Evolutionary conservation across 2,329 filamentous ascomycete genomes (phyloP).

Genomic region (Thelonectria blattea): DNA sequence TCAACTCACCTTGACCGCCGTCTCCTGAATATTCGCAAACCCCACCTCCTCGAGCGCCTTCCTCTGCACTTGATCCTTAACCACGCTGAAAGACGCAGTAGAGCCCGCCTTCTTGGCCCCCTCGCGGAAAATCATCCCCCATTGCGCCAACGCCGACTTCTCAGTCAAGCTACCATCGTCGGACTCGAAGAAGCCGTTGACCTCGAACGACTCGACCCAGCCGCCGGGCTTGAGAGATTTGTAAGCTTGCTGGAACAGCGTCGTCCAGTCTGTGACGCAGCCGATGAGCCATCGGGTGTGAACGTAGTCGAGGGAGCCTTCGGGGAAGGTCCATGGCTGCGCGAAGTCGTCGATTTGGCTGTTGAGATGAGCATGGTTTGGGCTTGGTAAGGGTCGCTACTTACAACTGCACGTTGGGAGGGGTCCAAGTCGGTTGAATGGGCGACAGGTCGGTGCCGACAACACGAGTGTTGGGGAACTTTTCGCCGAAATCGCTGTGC

Average conservation of each 20-base stretch:
- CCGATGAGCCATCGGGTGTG: not conserved
- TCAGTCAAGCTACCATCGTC: not conserved
- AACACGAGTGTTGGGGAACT: constrained; percentile 62
- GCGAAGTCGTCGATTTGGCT: not conserved
- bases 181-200: not conserved
- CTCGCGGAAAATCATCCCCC: not conserved
- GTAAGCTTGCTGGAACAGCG: not conserved
- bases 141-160: not conserved
- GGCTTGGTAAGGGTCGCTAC: not conserved
- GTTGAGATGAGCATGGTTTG: not conserved
- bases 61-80: not conserved
- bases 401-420: constrained; percentile 67
- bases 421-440: constrained; percentile 68
- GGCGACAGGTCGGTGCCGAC: constrained; percentile 70
- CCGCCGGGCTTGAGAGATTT: constrained; percentile 55
- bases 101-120: not conserved
- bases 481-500: constrained; percentile 48
- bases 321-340: not conserved
- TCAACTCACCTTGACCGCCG: too few relatives aligned
- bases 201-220: constrained; percentile 53
- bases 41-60: not conserved
- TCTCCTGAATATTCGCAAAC: not conserved
- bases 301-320: not conserved
- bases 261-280: not conserved
- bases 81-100: not conserved